A percentile compares a stretch with the other conserved stretches of the same genome.
Conservation (phyloP, 768 basidiomycete species). For the Boletales sp. region DNA sequence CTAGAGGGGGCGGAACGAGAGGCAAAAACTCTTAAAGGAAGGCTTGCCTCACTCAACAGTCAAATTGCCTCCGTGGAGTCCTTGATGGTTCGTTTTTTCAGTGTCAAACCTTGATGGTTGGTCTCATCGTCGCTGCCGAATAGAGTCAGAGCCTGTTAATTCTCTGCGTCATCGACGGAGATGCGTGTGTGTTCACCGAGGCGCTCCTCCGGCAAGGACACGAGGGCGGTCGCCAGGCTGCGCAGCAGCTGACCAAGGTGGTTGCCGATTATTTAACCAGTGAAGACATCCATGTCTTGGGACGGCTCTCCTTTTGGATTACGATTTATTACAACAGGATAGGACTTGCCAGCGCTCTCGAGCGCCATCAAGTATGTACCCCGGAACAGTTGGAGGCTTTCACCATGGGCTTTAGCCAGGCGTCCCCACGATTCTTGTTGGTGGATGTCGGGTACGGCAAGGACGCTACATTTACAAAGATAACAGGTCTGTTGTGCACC, state of each 20-base stretch:
- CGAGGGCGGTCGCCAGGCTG: constrained; percentile 57
- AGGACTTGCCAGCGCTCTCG: constrained; percentile 48
- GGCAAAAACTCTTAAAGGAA: constrained; percentile 63
- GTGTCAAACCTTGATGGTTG: neutral
- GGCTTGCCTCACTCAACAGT: constrained; percentile 58
- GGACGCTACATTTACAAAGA: constrained; percentile 62
- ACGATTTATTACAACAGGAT: constrained; percentile 67
- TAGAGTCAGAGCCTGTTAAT: constrained; percentile 67
- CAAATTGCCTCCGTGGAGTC: constrained; percentile 59
- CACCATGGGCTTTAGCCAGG: constrained; percentile 66
- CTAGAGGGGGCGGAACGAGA: constrained; percentile 63
- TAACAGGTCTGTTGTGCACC: constrained; percentile 49
- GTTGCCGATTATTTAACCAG: constrained; percentile 66
- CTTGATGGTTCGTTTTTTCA: constrained; percentile 35
- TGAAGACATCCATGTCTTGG: constrained; percentile 58
- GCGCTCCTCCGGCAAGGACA: constrained; percentile 59
- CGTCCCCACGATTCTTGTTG: constrained; percentile 65
- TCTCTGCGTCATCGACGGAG: constrained; percentile 72
- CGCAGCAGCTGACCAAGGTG: constrained; percentile 61
- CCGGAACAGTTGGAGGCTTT: constrained; percentile 70
- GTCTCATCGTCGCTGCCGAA: constrained; percentile 5
- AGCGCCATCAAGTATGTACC: constrained; percentile 53
- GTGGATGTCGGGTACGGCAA: constrained; percentile 67
- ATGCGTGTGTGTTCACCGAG: constrained; percentile 62
- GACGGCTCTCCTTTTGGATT: constrained; percentile 72